A percentile compares a stretch with the other conserved stretches of the same genome.
These are phyloP conservation scores for Fusarium sp. DNA, from an alignment of 2,329 filamentous ascomycete species.

Conservation along the genomic window DNA sequence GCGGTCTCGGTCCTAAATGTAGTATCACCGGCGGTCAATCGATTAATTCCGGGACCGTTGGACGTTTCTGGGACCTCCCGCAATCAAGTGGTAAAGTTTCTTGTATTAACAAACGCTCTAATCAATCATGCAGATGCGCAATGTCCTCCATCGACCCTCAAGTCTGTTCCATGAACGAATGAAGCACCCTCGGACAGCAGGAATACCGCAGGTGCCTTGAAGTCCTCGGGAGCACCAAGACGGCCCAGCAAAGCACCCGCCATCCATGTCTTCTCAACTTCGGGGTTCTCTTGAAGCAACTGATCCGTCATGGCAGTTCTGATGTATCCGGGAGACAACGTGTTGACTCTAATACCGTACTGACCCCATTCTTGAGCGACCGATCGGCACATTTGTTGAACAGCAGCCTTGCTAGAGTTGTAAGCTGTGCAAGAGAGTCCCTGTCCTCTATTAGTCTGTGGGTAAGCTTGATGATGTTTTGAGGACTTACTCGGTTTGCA, in stretches of 20 bases:
- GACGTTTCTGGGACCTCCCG: background rate
- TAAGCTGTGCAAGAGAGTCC: conserved; percentile 70
- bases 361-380: conserved; percentile 69
- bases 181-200: conserved; percentile 63
- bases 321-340: conserved; percentile 68
- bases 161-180: conserved; percentile 65
- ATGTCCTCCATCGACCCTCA: conserved; percentile 67
- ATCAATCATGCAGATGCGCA: conserved; percentile 45
- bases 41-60: background rate
- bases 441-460: conserved; percentile 44
- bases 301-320: conserved; percentile 58
- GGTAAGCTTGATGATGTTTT: background rate
- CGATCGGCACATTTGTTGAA: conserved; percentile 66
- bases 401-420: conserved; percentile 69
- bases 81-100: background rate
- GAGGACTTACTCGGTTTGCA: conserved; percentile 56
- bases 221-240: conserved; percentile 63
- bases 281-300: conserved; percentile 54
- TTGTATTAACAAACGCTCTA: background rate
- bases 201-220: conserved; percentile 65
- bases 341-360: conserved; percentile 71
- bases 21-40: background rate
- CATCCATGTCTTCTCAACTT: conserved; percentile 62
- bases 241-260: conserved; percentile 61
- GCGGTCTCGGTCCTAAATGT: background rate